These are phyloP conservation scores for Candida corydali DNA, from an alignment of 805 yeast species.

Conservation along the genomic window DNA sequence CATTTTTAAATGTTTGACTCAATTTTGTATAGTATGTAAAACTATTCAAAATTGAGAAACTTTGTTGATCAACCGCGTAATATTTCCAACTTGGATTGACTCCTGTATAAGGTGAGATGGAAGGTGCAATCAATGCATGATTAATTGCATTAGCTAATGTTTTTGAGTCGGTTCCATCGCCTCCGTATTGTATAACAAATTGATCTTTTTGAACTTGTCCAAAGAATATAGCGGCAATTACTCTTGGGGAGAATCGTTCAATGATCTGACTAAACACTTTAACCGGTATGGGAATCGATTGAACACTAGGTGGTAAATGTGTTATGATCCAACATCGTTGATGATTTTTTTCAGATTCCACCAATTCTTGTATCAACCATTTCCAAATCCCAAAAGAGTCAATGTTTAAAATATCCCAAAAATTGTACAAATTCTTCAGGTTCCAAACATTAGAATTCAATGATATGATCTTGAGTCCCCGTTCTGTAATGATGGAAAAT, in stretches of 20 bases:
- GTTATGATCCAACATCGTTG: constrained; percentile 73
- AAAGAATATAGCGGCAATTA: constrained; percentile 64
- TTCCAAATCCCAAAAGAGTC: constrained; percentile 62
- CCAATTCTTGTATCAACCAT: constrained; percentile 57
- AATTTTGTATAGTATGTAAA: constrained; percentile 57
- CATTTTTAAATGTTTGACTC: constrained; percentile 51
- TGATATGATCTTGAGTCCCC: constrained; percentile 58
- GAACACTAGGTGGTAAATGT: constrained; percentile 59
- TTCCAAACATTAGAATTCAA: constrained; percentile 69
- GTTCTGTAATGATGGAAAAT: constrained; percentile 49
- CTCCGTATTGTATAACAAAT: constrained; percentile 54
- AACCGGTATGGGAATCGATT: constrained; percentile 60
- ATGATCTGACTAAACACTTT: constrained; percentile 52
- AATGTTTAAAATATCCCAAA: constrained; percentile 27
- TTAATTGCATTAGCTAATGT: constrained; percentile 42
- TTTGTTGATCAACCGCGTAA: constrained; percentile 58
- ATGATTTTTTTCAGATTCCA: constrained; percentile 52
- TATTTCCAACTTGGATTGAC: constrained; percentile 72
- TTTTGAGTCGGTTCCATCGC: constrained; percentile 31
- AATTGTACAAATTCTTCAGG: constrained; percentile 49
- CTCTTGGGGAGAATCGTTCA: constrained; percentile 63
- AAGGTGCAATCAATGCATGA: constrained; percentile 63
- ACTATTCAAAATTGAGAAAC: constrained; percentile 59
- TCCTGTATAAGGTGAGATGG: constrained; percentile 57
- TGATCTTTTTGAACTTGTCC: constrained; percentile 74